Conservation (phyloP, 192 early-diverging fungal species). For the Umbelopsis sp. region DNA sequence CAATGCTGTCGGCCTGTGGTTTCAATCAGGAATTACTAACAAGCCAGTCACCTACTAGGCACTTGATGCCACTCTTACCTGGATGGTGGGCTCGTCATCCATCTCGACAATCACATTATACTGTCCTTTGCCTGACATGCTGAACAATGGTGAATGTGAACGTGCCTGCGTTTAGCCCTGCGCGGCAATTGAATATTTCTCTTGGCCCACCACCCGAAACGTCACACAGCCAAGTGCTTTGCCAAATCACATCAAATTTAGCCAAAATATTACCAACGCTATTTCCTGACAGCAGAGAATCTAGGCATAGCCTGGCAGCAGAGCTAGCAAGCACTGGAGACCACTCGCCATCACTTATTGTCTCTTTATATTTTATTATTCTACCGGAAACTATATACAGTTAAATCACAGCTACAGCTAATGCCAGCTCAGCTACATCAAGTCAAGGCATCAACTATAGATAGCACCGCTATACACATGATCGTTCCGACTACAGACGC, state of each 20-base stretch:
- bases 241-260: no score
- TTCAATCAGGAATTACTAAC: background rate
- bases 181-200: background rate
- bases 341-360: no score
- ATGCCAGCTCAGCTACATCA: background rate
- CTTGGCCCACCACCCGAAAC: background rate
- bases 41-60: background rate
- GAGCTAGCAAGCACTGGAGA: no score
- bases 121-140: conserved; percentile 43
- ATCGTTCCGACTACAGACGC: conserved; percentile 2
- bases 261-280: no score
- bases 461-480: conserved; percentile 14
- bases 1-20: conserved; percentile 35
- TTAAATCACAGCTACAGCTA: background rate
- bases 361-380: background rate
- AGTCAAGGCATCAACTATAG: conserved; percentile 18
- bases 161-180: background rate
- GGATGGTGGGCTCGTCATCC: conserved; percentile 40
- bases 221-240: background rate
- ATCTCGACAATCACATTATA: conserved; percentile 54
- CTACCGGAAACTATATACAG: conserved; percentile 12
- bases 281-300: no score
- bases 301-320: no score
- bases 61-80: conserved; percentile 19
- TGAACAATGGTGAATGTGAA: background rate